Evolutionary conservation across 1,139 yeast genomes (phyloP).

Genomic region (Yamadazyma atmosphaerica): DNA sequence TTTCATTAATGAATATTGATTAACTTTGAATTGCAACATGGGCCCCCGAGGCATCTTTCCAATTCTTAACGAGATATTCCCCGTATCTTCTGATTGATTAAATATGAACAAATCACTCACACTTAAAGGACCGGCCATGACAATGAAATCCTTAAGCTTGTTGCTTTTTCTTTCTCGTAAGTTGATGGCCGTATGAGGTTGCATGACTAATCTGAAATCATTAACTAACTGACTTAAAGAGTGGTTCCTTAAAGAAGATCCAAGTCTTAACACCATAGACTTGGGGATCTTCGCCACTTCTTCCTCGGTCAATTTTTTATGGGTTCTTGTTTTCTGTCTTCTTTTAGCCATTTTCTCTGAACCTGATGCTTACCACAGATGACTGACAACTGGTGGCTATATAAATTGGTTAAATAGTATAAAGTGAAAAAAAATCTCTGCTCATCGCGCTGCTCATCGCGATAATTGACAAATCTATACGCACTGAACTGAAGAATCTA

Average conservation of each 20-base stretch:
- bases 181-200: constrained; percentile 93
- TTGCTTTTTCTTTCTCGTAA: constrained; percentile 85
- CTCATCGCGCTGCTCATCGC: constrained; percentile 7
- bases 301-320: constrained; percentile 63
- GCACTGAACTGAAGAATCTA: no score
- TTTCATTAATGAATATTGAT: constrained; percentile 75
- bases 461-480: no score
- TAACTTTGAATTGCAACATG: constrained; percentile 77
- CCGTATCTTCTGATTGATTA: constrained; percentile 75
- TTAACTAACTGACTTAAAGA: constrained; percentile 79
- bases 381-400: no score
- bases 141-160: constrained; percentile 84
- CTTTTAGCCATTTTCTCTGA: constrained; percentile 47
- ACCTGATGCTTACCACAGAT: no score
- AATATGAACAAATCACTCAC: constrained; percentile 86
- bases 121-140: constrained; percentile 97
- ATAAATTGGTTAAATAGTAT: not conserved
- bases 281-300: constrained; percentile 76
- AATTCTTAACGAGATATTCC: constrained; percentile 78
- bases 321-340: constrained; percentile 80
- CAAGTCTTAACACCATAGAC: constrained; percentile 90
- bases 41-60: constrained; percentile 95
- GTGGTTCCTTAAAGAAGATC: constrained; percentile 76
- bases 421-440: not conserved
- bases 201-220: constrained; percentile 89